These are phyloP conservation scores for Blastocystis sp. DNA, from an alignment of 352 stramenopile genomes.

Conservation along the genomic window DNA sequence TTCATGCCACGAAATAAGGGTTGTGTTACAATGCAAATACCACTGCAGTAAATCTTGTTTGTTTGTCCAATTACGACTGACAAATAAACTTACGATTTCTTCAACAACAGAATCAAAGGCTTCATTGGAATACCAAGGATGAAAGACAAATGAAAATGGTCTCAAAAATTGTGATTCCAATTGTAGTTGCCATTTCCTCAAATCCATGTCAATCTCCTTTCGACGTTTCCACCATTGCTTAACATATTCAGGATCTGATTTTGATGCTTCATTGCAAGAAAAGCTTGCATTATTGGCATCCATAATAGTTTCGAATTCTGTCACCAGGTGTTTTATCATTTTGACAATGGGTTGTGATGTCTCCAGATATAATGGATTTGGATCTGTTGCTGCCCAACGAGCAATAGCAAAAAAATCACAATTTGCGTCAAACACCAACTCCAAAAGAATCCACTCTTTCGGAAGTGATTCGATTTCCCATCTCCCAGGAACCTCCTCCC, in stretches of 20 bases:
- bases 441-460: slow-evolving; percentile 11
- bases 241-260: not conserved
- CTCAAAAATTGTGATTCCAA: not conserved
- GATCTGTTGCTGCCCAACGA: not conserved
- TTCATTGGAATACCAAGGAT: not conserved
- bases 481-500: not conserved
- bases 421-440: slow-evolving; percentile 42
- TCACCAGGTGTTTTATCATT: not conserved
- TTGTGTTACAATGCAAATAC: slow-evolving; percentile 39
- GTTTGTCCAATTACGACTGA: not conserved
- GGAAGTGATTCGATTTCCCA: not conserved
- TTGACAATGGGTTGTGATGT: not conserved
- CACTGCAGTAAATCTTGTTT: not conserved
- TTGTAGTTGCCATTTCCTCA: not conserved
- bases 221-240: slow-evolving; percentile 15
- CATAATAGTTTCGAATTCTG: not conserved
- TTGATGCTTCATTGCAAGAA: not conserved
- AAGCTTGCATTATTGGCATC: slow-evolving; percentile 12
- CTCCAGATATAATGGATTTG: not conserved
- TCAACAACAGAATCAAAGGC: not conserved
- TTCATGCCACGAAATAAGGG: not conserved
- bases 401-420: not conserved
- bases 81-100: not conserved
- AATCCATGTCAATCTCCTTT: not conserved
- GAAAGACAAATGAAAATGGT: slow-evolving; percentile 43